Conservation (phyloP, 345 rosid species). For the Brassica nigra region DNA sequence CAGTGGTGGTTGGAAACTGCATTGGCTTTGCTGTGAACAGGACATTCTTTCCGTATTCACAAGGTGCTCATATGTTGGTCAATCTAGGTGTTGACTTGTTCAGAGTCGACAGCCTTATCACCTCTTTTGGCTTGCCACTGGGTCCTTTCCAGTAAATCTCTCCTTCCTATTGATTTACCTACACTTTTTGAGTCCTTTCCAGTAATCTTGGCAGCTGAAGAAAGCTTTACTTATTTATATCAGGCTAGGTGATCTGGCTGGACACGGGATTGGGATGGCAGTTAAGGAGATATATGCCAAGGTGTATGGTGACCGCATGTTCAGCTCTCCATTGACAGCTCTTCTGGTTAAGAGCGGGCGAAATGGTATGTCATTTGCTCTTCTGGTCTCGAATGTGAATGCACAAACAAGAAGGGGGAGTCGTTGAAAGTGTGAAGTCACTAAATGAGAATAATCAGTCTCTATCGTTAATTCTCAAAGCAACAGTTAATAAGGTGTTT, state of each 20-base stretch:
- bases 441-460: slow-evolving; percentile 23
- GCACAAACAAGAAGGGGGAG: slow-evolving; percentile 15
- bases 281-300: slow-evolving; percentile 57
- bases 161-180: slow-evolving; percentile 18
- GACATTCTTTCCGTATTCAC: slow-evolving; percentile 82
- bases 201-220: slow-evolving; percentile 15
- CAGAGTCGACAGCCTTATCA: slow-evolving; percentile 78
- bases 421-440: slow-evolving; percentile 10
- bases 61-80: slow-evolving; percentile 69
- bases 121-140: slow-evolving; percentile 83
- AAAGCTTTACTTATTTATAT: not conserved
- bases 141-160: slow-evolving; percentile 92
- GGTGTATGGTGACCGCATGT: slow-evolving; percentile 68
- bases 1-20: slow-evolving; percentile 96
- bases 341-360: slow-evolving; percentile 77
- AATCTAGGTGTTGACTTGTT: slow-evolving; percentile 86
- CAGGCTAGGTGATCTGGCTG: slow-evolving; percentile 92
- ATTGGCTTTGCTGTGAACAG: slow-evolving; percentile 94
- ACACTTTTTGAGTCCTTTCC: not conserved
- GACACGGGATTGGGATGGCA: slow-evolving; percentile 84
- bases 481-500: not conserved
- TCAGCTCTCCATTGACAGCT: slow-evolving; percentile 60
- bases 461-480: slow-evolving; percentile 7
- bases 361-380: slow-evolving; percentile 55
- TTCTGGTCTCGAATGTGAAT: slow-evolving; percentile 29